Base-by-base conservation (phyloP, 768 basidiomycete genomes). In the Kockovaella imperatae region DNA sequence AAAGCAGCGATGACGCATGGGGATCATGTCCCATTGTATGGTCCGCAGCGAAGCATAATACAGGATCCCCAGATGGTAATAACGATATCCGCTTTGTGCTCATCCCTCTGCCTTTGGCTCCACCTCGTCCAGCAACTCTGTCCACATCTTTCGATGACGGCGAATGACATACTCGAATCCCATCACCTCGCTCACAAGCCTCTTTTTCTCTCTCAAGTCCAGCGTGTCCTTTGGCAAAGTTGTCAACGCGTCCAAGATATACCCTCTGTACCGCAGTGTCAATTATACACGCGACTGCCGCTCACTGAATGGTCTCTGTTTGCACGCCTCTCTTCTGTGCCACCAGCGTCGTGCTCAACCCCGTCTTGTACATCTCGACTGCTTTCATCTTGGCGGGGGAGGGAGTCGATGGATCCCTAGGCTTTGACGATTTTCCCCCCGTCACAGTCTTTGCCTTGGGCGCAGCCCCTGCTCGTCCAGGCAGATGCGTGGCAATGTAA, bases 271-370 rank as follows among this genome's bases (percentile, higher is more conserved):
- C 24, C 18, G 20, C 17, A 4, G n/a, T 21, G 11, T 46, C 31
- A 24, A 35, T 5, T 24, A 35, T 14, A 17, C 5, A 10, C 14
- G 28, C 30, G n/a, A 42, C 18, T 21, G 23, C n/a, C 3, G 54
- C 59, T 49, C 45, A 60, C 59, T 54, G 44, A 20, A 39, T 49
- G 11, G 62, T 64, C n/a, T 28, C 41, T 14, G 39, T 5, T 31
- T 59, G 54, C 15, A 61, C 45, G 3, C 43, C 48, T 8, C 25
- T 36, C 10, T 49, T 14, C 11, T 14, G 38, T 1, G 57, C 54
- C 18, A 59, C 48, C 14, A 38, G 35, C 18, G 24, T 34, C 4
- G 52, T 49, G 7, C 18, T 32, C 29, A 5, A 7, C 2, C 52
- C 54, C 15, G 49, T 23, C n/a, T 36, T 5, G 34, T 52, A 56